phyloP scores from a whole-genome alignment of 2,329 filamentous ascomycete species.

The Hypoxylon sp. region DNA sequence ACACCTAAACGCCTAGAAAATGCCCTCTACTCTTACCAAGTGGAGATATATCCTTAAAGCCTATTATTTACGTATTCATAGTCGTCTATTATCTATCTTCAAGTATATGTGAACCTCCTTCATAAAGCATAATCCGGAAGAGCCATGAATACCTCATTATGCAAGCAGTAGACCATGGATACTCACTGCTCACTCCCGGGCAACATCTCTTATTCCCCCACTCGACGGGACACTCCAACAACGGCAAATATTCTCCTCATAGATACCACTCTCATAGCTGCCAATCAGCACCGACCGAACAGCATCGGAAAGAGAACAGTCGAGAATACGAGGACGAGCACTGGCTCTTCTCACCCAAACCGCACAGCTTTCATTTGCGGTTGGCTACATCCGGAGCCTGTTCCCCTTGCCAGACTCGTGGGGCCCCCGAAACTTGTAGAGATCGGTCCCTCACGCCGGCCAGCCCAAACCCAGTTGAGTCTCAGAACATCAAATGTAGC shows the following conservation, averaged over 20 bases:
- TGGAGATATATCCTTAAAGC: slow-evolving; percentile 46
- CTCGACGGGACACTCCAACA: slow-evolving; percentile 33
- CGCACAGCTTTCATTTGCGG: slow-evolving; percentile 29
- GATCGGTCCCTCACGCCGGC: slow-evolving; percentile 36
- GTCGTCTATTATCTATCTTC: slow-evolving; percentile 30
- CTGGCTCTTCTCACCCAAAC: slow-evolving; percentile 21
- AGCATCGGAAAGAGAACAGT: slow-evolving; percentile 39
- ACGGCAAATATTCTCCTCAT: slow-evolving; percentile 30
- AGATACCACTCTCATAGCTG: slow-evolving; percentile 40
- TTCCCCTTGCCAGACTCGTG: slow-evolving; percentile 30
- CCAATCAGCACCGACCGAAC: slow-evolving; percentile 24
- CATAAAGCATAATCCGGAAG: slow-evolving; percentile 24
- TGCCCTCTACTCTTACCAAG: slow-evolving; percentile 44
- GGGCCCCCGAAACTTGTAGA: slow-evolving; percentile 39
- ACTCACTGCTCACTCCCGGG: slow-evolving; percentile 23
- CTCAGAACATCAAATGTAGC: slow-evolving; percentile 26
- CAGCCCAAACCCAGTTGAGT: slow-evolving; percentile 38
- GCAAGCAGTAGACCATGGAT: slow-evolving; percentile 41
- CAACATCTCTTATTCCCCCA: slow-evolving; percentile 25
- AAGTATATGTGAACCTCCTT: slow-evolving; percentile 38
- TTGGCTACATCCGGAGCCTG: slow-evolving; percentile 28
- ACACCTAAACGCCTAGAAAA: slow-evolving; percentile 38
- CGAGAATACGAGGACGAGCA: slow-evolving; percentile 45
- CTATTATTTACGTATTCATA: slow-evolving; percentile 33
- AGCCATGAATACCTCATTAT: slow-evolving; percentile 45